Evolutionary conservation across 2,329 filamentous ascomycete species (phyloP).

Genomic region (Penicillium sumatraense): DNA sequence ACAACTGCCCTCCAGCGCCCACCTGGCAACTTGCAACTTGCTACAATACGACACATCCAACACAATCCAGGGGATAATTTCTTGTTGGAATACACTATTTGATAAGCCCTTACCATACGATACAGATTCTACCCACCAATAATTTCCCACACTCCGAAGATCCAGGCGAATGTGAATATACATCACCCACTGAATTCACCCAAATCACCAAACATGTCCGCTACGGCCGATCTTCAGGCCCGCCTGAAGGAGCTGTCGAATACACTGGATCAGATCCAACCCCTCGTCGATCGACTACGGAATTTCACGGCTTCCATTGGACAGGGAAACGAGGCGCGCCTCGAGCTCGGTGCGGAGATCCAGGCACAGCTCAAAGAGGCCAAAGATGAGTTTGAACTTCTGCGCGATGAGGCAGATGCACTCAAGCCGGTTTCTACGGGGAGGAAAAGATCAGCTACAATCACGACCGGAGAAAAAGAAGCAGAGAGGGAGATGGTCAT

Average conservation of each 20-base stretch:
- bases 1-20: constrained; percentile 24
- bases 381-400: constrained; percentile 80
- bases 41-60: neutral
- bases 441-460: constrained; percentile 34
- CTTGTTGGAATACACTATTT: neutral
- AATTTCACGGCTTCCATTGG: constrained; percentile 66
- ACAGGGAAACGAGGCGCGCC: constrained; percentile 67
- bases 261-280: constrained; percentile 57
- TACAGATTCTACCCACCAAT: neutral
- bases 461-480: constrained; percentile 56
- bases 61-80: constrained; percentile 1
- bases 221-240: constrained; percentile 46
- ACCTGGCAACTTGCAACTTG: constrained; percentile 33
- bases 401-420: constrained; percentile 78
- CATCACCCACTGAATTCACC: neutral
- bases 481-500: constrained; percentile 68
- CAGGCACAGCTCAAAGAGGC: constrained; percentile 75
- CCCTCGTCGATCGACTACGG: constrained; percentile 61
- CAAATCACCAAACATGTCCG: constrained; percentile 40
- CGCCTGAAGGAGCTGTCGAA: constrained; percentile 59
- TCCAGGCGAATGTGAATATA: neutral
- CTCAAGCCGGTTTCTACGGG: constrained; percentile 55
- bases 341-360: constrained; percentile 81
- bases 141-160: neutral
- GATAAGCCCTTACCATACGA: too few relatives aligned